Evolutionary conservation across 2,329 filamentous ascomycete species (phyloP).

Genomic region (Tolypocladium inflatum): DNA sequence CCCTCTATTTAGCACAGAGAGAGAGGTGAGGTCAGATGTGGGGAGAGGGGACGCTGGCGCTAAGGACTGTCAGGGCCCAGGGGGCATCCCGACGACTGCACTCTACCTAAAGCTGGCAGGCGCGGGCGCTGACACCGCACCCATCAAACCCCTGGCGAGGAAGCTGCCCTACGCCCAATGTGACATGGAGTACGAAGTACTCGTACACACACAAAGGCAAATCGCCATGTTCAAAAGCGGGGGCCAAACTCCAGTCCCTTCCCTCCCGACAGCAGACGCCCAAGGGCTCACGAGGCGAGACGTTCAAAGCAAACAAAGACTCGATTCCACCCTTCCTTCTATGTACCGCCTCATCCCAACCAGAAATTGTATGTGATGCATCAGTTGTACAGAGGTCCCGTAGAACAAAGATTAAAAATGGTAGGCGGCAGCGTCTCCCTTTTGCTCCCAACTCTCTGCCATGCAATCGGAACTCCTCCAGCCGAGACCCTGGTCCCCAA

Average conservation of each 20-base stretch:
- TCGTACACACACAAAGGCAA: not conserved
- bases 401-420: slow-evolving; percentile 6
- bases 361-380: slow-evolving; percentile 3
- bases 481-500: slow-evolving; percentile 2
- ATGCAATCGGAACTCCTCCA: slow-evolving; percentile 2
- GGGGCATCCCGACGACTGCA: not conserved
- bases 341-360: slow-evolving; percentile 1
- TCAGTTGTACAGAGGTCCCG: slow-evolving; percentile 5
- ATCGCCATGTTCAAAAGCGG: not conserved
- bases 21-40: not conserved
- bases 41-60: not conserved
- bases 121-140: not conserved
- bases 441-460: slow-evolving; percentile 4
- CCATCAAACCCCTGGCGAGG: not conserved
- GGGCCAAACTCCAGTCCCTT: not conserved
- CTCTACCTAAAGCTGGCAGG: not conserved
- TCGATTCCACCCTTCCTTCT: not conserved
- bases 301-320: not conserved
- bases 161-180: not conserved
- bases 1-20: not conserved
- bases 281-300: too few species aligned
- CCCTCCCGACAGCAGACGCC: too few species aligned
- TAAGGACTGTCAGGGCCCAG: not conserved
- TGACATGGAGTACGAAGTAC: too few species aligned
- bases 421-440: slow-evolving; percentile 1